Evolutionary conservation across 202 grass and related monocot genomes (phyloP).

Genomic region (Digitaria exilis): DNA sequence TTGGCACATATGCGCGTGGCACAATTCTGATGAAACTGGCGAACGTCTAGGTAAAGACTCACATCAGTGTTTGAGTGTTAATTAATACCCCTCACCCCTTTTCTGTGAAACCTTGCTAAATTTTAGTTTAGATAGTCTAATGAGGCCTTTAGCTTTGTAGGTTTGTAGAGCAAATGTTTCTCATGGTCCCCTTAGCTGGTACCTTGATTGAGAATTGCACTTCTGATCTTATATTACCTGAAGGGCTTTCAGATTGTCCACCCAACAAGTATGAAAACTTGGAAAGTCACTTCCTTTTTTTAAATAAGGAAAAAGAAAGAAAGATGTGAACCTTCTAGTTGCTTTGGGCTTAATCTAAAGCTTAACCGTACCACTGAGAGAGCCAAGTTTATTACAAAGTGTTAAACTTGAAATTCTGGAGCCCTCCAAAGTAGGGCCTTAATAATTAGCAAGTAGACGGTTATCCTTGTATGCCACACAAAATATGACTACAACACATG

Average conservation of each 20-base stretch:
- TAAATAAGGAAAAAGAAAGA: not conserved
- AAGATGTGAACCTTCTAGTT: not conserved
- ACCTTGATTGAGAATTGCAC: not conserved
- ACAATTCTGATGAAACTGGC: not conserved
- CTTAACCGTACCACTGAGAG: not conserved
- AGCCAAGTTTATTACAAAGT: not conserved
- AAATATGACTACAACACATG: not conserved
- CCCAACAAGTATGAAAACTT: not conserved
- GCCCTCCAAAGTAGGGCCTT: not conserved
- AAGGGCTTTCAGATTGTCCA: not conserved
- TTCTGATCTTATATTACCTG: not conserved
- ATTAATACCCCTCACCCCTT: too few species aligned
- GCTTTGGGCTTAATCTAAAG: not conserved
- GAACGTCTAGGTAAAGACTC: not conserved
- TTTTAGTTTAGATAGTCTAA: not conserved
- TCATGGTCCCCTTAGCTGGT: not conserved
- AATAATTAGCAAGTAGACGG: not conserved
- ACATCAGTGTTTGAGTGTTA: not conserved
- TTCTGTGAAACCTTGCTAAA: not conserved
- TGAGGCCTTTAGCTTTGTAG: too few species aligned
- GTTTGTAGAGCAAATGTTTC: not conserved
- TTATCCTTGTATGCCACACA: not conserved
- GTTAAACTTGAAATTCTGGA: not conserved
- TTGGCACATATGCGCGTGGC: not conserved
- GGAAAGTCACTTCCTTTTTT: not conserved